These are phyloP conservation scores for Cantharellus cinnabarinus DNA, from an alignment of 768 basidiomycete genomes.

Conservation along the genomic window DNA sequence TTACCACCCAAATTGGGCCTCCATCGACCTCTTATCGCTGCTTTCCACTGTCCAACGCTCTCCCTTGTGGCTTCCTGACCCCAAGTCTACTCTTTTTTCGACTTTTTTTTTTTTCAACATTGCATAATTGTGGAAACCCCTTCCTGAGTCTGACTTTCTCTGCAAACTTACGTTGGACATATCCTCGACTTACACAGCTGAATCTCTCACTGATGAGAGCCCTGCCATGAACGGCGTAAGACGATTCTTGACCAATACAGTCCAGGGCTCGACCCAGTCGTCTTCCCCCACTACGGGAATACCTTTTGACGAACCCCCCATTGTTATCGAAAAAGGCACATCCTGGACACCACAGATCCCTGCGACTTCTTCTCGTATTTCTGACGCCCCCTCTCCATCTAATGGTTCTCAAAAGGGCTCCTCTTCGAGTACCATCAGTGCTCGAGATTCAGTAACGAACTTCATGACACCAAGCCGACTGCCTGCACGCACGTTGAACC, in stretches of 20 bases:
- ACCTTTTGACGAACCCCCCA: background rate
- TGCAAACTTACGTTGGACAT: no score
- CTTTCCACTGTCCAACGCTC: no score
- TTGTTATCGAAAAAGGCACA: background rate
- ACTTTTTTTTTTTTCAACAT: no score
- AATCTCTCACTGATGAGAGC: no score
- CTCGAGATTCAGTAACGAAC: background rate
- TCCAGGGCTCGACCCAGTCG: background rate
- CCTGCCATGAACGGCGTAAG: background rate
- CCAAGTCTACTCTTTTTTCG: no score
- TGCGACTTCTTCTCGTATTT: background rate
- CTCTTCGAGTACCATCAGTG: background rate
- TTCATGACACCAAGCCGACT: background rate
- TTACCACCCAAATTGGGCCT: no score
- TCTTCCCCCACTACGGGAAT: background rate
- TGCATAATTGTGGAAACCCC: no score
- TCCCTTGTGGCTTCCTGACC: no score
- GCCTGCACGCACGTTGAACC: no score
- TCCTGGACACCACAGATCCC: background rate
- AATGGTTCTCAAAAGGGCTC: background rate
- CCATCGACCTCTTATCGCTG: no score
- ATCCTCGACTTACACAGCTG: no score
- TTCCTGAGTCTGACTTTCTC: no score
- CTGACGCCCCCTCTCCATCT: background rate
- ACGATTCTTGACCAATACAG: background rate